phyloP scores from a whole-genome alignment of 208 protist genomes.

The Leishmania mexicana region DNA sequence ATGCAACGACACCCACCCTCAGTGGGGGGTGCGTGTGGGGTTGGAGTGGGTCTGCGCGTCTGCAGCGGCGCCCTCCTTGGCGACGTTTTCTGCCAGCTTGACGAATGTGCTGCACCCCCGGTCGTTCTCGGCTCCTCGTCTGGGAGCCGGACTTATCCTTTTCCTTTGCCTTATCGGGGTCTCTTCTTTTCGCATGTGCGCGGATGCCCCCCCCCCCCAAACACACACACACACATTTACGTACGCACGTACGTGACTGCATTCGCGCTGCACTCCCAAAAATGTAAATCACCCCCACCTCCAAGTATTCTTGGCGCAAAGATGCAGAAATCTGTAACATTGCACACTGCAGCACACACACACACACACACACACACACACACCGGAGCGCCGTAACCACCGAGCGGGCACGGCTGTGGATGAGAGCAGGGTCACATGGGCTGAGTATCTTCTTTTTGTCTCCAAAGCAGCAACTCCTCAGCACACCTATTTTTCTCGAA shows the following conservation, averaged over 20 bases:
- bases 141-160: not conserved
- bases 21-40: not conserved
- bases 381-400: too few relatives aligned
- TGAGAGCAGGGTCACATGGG: not conserved
- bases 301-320: too few relatives aligned
- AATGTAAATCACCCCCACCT: too few relatives aligned
- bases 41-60: not conserved
- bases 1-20: not conserved
- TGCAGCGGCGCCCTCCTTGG: not conserved
- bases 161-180: not conserved
- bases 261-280: too few relatives aligned
- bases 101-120: not conserved
- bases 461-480: not conserved
- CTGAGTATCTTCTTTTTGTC: not conserved
- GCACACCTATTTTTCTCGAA: not conserved
- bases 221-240: not conserved
- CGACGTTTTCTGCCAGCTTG: not conserved
- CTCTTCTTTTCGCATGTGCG: not conserved
- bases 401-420: too few relatives aligned
- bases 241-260: too few relatives aligned
- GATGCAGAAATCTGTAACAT: too few relatives aligned
- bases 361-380: not conserved
- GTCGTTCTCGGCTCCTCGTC: not conserved
- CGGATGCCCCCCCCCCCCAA: too few relatives aligned
- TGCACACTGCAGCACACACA: not conserved